Evolutionary conservation across 768 basidiomycete genomes (phyloP), one percentile per base, ranked within the genome.

Genomic region (Leucocoprinus leucothites): DNA sequence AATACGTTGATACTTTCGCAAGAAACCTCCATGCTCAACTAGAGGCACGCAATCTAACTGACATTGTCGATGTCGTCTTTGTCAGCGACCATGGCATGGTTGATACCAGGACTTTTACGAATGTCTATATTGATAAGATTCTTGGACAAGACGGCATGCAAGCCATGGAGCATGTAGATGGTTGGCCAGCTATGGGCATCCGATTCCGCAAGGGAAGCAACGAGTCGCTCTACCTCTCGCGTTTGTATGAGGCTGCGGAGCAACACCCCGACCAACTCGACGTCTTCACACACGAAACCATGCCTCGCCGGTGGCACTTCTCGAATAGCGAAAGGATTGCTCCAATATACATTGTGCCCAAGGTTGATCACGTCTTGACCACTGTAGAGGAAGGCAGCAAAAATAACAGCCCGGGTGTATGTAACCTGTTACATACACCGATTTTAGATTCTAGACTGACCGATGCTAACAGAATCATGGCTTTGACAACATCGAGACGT

Each of bases 71-170:
- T 66, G 77, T 96, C 28, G 79, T 96, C 21, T 94, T 95, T 61
- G 93, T 97, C 59, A 89, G 87, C 58, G 91, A 92, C 65, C 89
- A 93, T 62, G 92, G 91, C n/a, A 94, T 93, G 90, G 87, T 84
- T 1, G 89, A 91, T 65, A 96, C 92, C n/a, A 84, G 83, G 57
- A 79, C 89, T 58, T 84, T 85, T 0, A 82, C 87, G 47, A 77
- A 81, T 46, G 71, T 95, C 31, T 91, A 87, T 68, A 75, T 97
- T 51, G 92, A 97, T 65, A 87, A 91, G 60, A 82, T 92, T 54
- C 72, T 92, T 34, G 89, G 87, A 1, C 69, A 77, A 35, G 82
- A 84, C 2, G 88, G 85, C 2, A 75, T 82, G 48, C 64, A 70
- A 4, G 70, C 69, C 14, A 85, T 93, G 42, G 79, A 82, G 53